Conservation (phyloP, 768 basidiomycete species). For the Termitomyces heimii region DNA sequence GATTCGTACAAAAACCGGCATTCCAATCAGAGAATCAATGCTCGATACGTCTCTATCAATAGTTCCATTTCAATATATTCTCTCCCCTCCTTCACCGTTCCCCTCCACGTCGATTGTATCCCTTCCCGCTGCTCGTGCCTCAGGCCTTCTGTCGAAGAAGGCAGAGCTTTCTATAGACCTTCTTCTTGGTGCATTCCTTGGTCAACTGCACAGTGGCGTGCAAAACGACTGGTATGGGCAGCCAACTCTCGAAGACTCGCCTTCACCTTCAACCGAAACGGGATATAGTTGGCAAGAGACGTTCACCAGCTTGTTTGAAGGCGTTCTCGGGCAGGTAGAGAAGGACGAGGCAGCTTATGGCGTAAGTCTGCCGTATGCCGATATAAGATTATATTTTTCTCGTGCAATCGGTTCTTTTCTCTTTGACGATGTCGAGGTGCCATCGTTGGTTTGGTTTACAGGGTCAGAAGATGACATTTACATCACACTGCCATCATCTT, state of each 20-base stretch:
- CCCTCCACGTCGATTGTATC: constrained; percentile 29
- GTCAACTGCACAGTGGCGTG: constrained; percentile 55
- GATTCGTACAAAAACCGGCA: constrained; percentile 37
- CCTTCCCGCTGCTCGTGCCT: constrained; percentile 31
- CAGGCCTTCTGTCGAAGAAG: constrained; percentile 26
- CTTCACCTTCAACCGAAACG: constrained; percentile 24
- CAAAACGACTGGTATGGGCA: constrained; percentile 75
- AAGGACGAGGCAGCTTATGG: constrained; percentile 12
- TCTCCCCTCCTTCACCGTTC: constrained; percentile 37
- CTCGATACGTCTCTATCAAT: constrained; percentile 41
- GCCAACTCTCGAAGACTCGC: constrained; percentile 23
- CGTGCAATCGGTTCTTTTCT: constrained; percentile 72
- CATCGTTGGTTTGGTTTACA: constrained; percentile 61
- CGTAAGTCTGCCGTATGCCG: constrained; percentile 29
- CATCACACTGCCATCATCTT: constrained; percentile 29
- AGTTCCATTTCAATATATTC: constrained; percentile 46
- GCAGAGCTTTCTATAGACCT: constrained; percentile 47
- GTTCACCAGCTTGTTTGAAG: constrained; percentile 56
- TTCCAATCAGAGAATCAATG: constrained; percentile 44
- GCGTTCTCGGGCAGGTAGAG: constrained; percentile 41
- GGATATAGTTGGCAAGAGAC: constrained; percentile 75
- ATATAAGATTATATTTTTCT: constrained; percentile 46
- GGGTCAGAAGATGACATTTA: constrained; percentile 54
- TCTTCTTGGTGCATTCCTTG: constrained; percentile 54
- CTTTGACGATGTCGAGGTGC: constrained; percentile 73